Conservation (phyloP, 1,139 yeast genomes). For the Zygotorulaspora mrakii region DNA sequence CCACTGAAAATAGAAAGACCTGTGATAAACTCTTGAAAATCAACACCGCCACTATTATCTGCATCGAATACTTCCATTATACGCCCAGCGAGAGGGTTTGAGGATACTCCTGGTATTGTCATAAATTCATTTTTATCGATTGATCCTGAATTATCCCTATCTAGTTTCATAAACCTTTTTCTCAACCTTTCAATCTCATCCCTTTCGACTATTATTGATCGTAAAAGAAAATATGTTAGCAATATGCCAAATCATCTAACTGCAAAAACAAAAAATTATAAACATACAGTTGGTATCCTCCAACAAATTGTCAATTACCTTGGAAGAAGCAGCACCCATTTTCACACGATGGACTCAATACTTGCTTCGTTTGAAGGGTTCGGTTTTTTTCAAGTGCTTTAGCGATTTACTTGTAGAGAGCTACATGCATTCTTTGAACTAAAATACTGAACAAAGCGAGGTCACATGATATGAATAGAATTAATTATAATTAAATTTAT, state of each 20-base stretch:
- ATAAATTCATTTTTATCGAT: slow-evolving; percentile 87
- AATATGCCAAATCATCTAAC: not conserved
- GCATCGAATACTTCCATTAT: slow-evolving; percentile 92
- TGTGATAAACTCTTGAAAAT: slow-evolving; percentile 89
- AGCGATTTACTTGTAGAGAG: not conserved
- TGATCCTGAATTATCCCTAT: slow-evolving; percentile 88
- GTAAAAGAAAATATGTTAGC: slow-evolving; percentile 6
- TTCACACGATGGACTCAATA: slow-evolving; percentile 8
- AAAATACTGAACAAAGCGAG: no score
- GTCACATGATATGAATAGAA: not conserved
- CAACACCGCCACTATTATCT: slow-evolving; percentile 90
- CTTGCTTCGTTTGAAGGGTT: no score
- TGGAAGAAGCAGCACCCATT: slow-evolving; percentile 71
- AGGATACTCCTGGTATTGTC: slow-evolving; percentile 86
- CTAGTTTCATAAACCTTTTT: slow-evolving; percentile 91
- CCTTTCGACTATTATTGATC: slow-evolving; percentile 49
- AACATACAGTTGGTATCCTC: slow-evolving; percentile 68
- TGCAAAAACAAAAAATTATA: not conserved
- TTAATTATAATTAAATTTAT: no score
- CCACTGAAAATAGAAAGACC: slow-evolving; percentile 90
- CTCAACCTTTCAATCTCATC: slow-evolving; percentile 91
- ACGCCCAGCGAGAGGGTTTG: slow-evolving; percentile 84
- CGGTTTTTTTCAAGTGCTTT: no score
- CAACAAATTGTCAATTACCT: slow-evolving; percentile 60
- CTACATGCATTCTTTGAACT: not conserved